A percentile compares a stretch with the other conserved stretches of the same genome.
Conservation (phyloP, 768 basidiomycete genomes). For the Suillus paluster region DNA sequence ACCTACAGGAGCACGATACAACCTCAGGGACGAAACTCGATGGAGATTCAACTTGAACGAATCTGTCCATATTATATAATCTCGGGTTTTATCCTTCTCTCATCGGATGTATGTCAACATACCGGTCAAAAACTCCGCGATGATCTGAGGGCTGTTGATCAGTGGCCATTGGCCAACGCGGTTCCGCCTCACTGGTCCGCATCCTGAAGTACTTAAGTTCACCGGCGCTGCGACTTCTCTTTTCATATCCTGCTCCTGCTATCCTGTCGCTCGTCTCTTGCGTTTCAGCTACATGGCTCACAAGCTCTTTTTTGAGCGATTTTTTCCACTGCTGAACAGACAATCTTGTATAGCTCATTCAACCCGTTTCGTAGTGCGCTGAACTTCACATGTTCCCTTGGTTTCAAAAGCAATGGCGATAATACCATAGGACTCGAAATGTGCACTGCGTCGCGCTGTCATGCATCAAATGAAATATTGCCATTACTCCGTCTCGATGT, state of each 20-base stretch:
- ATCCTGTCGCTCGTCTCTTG: not conserved
- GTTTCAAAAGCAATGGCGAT: not conserved
- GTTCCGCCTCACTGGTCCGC: no score
- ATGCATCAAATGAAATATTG: not conserved
- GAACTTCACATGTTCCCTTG: not conserved
- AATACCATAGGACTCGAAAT: not conserved
- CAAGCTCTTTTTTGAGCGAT: not conserved
- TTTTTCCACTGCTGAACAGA: not conserved
- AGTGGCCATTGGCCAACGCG: no score
- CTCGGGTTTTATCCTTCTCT: not conserved
- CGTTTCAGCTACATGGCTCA: not conserved
- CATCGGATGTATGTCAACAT: not conserved
- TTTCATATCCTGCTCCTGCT: not conserved
- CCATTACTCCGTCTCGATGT: not conserved
- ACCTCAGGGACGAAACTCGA: not conserved
- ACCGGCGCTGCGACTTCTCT: not conserved
- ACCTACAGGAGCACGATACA: not conserved
- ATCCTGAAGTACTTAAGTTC: not conserved
- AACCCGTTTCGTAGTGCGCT: not conserved
- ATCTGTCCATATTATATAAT: not conserved
- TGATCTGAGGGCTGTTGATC: no score
- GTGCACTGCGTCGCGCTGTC: not conserved
- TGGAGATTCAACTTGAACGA: not conserved
- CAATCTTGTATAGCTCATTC: conserved; percentile 1
- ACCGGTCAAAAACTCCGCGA: not conserved